Evolutionary conservation across 2,329 filamentous ascomycete genomes (phyloP).

Genomic region (Diaporthe sp.): DNA sequence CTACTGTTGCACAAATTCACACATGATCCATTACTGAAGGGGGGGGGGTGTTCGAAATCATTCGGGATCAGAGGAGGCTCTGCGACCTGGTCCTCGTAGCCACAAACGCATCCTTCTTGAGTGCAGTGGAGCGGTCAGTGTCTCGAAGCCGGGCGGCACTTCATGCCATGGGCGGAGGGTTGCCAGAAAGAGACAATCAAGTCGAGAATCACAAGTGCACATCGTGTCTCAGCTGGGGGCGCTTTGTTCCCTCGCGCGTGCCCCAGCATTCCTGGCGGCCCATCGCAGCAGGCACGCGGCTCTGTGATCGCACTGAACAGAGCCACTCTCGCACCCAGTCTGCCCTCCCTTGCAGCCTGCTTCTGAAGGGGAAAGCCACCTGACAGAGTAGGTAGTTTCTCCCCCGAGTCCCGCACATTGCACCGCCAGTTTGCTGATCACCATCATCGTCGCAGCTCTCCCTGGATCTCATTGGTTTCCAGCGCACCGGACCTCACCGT

Average conservation of each 20-base stretch:
- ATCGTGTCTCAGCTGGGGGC: conserved; percentile 15
- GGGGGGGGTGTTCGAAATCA: background rate
- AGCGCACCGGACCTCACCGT: conserved; percentile 26
- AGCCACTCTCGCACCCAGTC: too few relatives aligned
- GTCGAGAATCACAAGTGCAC: conserved; percentile 14
- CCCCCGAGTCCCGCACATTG: background rate
- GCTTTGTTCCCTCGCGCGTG: background rate
- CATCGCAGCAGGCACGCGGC: background rate
- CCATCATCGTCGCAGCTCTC: background rate
- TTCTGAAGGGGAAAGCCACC: background rate
- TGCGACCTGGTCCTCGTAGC: conserved; percentile 18
- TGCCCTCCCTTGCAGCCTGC: conserved; percentile 1
- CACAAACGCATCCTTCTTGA: conserved; percentile 5
- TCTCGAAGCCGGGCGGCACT: background rate
- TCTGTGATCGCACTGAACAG: background rate
- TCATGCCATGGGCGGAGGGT: background rate
- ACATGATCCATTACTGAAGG: conserved; percentile 16
- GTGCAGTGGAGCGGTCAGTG: conserved; percentile 19
- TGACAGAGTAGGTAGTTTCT: background rate
- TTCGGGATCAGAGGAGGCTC: conserved; percentile 7
- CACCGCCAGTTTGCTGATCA: conserved; percentile 3
- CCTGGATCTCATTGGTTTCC: conserved; percentile 17
- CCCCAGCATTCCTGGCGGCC: conserved; percentile 18
- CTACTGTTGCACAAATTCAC: background rate
- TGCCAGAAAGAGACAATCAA: conserved; percentile 11